These are phyloP conservation scores for Hymenoscyphus albidus DNA, from an alignment of 2,329 filamentous ascomycete species.

Conservation along the genomic window DNA sequence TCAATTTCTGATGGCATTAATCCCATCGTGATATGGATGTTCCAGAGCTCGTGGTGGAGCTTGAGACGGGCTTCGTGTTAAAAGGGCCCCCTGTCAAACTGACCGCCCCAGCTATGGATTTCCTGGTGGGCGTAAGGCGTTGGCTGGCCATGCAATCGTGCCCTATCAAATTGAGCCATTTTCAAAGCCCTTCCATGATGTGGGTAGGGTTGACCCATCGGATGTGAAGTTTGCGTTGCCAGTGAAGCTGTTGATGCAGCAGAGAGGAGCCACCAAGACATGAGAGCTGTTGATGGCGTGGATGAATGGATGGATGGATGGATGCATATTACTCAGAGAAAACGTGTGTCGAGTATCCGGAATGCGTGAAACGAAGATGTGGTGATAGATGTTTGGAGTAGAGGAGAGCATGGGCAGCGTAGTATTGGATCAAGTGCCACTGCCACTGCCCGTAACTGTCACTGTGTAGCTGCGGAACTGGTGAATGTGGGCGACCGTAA, in stretches of 20 bases:
- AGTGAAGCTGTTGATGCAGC: neutral
- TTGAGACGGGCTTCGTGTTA: neutral
- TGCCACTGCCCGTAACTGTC: too few relatives aligned
- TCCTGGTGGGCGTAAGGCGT: neutral
- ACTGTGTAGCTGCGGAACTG: neutral
- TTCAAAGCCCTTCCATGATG: slow-evolving; percentile 1
- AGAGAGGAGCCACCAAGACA: neutral
- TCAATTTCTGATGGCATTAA: neutral
- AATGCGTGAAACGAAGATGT: too few relatives aligned
- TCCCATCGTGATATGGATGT: slow-evolving; percentile 5
- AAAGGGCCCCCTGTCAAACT: neutral
- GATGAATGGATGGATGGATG: neutral
- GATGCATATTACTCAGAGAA: too few relatives aligned
- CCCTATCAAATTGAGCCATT: slow-evolving; percentile 10
- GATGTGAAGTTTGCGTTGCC: neutral
- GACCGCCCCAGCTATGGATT: neutral
- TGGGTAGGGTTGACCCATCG: neutral
- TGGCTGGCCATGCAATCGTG: neutral
- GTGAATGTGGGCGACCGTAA: neutral
- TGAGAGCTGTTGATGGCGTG: neutral
- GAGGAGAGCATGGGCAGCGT: neutral
- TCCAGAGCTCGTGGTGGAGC: slow-evolving; percentile 8
- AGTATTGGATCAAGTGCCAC: too few relatives aligned
- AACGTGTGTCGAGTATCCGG: too few relatives aligned
- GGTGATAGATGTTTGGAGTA: too few relatives aligned